phyloP scores from a whole-genome alignment of 108 stramenopile species.

The Nannochloropsis granulata region DNA sequence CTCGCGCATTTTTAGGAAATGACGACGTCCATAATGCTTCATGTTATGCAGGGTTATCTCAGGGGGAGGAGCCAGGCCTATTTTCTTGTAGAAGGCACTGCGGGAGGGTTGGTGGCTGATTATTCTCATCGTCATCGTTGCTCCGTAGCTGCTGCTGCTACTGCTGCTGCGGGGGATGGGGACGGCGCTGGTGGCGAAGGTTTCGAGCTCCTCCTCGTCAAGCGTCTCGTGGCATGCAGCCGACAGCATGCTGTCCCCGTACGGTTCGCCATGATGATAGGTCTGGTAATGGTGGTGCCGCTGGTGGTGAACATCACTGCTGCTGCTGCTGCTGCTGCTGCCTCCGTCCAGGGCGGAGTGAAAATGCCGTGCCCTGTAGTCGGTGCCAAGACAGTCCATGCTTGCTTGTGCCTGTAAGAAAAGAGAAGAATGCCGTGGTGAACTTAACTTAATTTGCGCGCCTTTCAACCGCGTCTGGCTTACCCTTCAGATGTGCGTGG shows the following conservation, averaged over 20 bases:
- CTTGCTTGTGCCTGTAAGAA: no score
- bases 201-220: not conserved
- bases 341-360: no score
- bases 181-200: not conserved
- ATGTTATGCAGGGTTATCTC: not conserved
- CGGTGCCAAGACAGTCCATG: no score
- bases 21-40: not conserved
- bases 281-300: not conserved
- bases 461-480: no score
- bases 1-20: not conserved
- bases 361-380: no score
- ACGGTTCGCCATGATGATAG: not conserved
- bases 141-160: not conserved
- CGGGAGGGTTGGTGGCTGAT: not conserved
- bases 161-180: no score
- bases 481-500: no score
- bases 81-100: not conserved
- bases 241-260: not conserved
- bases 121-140: not conserved
- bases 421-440: no score
- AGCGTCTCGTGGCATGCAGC: not conserved
- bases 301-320: no score
- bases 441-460: no score
- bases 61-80: not conserved
- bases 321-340: no score